phyloP scores from a whole-genome alignment of 148 eudicot species.

The Amaranthus palmeri region DNA sequence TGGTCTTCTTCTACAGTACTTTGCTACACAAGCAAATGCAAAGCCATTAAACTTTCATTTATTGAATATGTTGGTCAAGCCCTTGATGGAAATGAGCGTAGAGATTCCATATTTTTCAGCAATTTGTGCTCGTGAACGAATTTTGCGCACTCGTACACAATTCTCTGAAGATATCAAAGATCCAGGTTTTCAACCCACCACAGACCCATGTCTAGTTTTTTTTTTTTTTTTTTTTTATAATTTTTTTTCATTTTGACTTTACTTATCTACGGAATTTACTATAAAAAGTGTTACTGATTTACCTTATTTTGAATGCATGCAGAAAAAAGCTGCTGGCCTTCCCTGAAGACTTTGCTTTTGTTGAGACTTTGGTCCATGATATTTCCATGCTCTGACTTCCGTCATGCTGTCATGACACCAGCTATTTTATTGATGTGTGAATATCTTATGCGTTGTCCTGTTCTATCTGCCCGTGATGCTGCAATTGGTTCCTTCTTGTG shows the following conservation, averaged over 20 bases:
- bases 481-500: constrained; percentile 82
- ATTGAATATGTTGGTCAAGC: constrained; percentile 76
- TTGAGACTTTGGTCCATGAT: constrained; percentile 95
- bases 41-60: constrained; percentile 70
- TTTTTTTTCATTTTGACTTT: constrained; percentile 5
- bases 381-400: constrained; percentile 96
- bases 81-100: constrained; percentile 80
- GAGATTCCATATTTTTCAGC: constrained; percentile 91
- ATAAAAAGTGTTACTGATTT: neutral
- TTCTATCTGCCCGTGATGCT: constrained; percentile 67
- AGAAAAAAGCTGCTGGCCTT: constrained; percentile 93
- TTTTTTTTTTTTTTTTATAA: neutral
- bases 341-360: constrained; percentile 74
- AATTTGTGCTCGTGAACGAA: constrained; percentile 89
- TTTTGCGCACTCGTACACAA: constrained; percentile 53
- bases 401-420: constrained; percentile 92
- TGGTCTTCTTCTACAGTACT: constrained; percentile 86
- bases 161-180: constrained; percentile 73
- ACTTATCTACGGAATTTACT: neutral
- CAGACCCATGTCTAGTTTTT: neutral
- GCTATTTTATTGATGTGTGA: constrained; percentile 82
- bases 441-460: constrained; percentile 79
- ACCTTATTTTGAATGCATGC: constrained; percentile 11
- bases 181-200: constrained; percentile 45
- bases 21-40: constrained; percentile 73